phyloP scores from a whole-genome alignment of 1,284 basidiomycete genomes.

The Rhodotorula sp. region DNA sequence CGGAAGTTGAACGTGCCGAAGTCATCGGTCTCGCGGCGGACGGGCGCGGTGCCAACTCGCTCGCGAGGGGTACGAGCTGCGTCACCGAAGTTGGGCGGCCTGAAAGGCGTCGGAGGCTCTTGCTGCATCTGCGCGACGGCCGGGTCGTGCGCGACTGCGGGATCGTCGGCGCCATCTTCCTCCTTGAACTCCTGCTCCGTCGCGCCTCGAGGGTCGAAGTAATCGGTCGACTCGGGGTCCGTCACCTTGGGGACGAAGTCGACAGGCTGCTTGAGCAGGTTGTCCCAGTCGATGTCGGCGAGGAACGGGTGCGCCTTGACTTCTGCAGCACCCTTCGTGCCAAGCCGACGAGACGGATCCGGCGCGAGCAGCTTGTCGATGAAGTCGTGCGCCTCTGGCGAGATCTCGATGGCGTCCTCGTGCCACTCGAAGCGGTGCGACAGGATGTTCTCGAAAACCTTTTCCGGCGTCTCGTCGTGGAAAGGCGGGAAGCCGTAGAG shows the following conservation, averaged over 20 bases:
- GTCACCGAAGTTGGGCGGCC: neutral
- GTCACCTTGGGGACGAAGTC: conserved; percentile 94
- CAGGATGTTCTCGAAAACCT: conserved; percentile 97
- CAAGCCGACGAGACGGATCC: conserved; percentile 77
- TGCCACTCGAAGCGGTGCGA: conserved; percentile 91
- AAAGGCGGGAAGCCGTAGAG: conserved; percentile 96
- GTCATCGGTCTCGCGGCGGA: conserved; percentile 57
- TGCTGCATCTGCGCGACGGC: conserved; percentile 52
- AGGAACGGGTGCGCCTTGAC: conserved; percentile 93
- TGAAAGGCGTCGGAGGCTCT: conserved; percentile 52
- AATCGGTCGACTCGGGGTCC: conserved; percentile 97
- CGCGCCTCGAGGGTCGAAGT: conserved; percentile 94
- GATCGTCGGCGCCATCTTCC: conserved; percentile 64
- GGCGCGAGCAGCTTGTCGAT: conserved; percentile 84
- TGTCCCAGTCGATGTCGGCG: conserved; percentile 86
- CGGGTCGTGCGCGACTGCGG: conserved; percentile 46
- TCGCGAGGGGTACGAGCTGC: conserved; percentile 19
- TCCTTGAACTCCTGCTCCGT: conserved; percentile 66
- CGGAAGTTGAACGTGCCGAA: conserved; percentile 99
- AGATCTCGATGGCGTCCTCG: conserved; percentile 77
- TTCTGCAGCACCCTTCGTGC: conserved; percentile 83
- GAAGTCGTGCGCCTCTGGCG: conserved; percentile 82
- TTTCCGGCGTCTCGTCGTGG: conserved; percentile 93
- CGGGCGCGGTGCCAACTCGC: conserved; percentile 28
- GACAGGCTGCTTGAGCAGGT: conserved; percentile 80